These are phyloP conservation scores for Salix caprea DNA, from an alignment of 345 rosid species.

Conservation along the genomic window DNA sequence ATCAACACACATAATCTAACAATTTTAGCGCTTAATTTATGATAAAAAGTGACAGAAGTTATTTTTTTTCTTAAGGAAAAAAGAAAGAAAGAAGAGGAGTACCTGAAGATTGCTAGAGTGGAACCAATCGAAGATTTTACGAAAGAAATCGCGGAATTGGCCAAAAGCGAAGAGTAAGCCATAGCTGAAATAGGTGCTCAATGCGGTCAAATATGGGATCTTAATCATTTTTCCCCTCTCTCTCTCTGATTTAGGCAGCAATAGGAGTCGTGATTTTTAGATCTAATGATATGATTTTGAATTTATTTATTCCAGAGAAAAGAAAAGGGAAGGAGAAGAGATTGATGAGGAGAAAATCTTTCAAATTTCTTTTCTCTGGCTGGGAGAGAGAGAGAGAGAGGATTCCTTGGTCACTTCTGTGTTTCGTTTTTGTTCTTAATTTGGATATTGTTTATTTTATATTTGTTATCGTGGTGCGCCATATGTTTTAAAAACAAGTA, in stretches of 20 bases:
- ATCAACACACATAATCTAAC: not conserved
- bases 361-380: too few relatives aligned
- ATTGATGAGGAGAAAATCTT: not conserved
- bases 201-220: conserved; percentile 67
- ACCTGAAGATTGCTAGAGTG: conserved; percentile 56
- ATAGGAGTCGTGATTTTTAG: not conserved
- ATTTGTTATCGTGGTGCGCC: too few relatives aligned
- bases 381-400: not conserved
- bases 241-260: not conserved
- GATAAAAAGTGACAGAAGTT: not conserved
- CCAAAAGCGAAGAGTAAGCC: conserved; percentile 76
- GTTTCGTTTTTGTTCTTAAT: too few relatives aligned
- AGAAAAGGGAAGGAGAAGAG: not conserved
- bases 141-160: conserved; percentile 71
- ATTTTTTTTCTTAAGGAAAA: too few relatives aligned
- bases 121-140: conserved; percentile 60
- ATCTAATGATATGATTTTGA: not conserved
- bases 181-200: conserved; percentile 73
- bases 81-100: not conserved
- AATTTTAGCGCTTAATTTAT: not conserved
- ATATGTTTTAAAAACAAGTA: too few relatives aligned
- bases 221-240: conserved; percentile 44
- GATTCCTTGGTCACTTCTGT: too few relatives aligned
- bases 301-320: not conserved
- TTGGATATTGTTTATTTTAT: too few relatives aligned